These are phyloP conservation scores for Pichia sp. DNA, from an alignment of 1,139 yeast species.

Conservation along the genomic window DNA sequence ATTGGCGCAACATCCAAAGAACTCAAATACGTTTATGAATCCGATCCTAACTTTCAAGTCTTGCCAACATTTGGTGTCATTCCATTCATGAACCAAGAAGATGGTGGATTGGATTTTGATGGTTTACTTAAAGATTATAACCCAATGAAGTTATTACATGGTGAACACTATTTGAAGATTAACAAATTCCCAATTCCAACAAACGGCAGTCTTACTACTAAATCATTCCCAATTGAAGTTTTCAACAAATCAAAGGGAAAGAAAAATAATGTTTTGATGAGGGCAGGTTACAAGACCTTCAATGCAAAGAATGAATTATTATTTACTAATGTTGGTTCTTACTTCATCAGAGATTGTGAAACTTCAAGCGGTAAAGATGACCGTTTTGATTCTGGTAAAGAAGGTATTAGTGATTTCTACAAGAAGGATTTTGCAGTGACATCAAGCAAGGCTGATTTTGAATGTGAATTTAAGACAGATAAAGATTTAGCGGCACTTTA, in stretches of 20 bases:
- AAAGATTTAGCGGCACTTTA: constrained; percentile 85
- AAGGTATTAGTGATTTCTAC: constrained; percentile 46
- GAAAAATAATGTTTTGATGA: constrained; percentile 72
- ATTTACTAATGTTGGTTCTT: constrained; percentile 82
- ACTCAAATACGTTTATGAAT: constrained; percentile 78
- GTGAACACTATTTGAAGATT: constrained; percentile 89
- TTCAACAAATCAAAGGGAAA: constrained; percentile 64
- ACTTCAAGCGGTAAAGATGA: constrained; percentile 53
- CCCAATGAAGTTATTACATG: constrained; percentile 88
- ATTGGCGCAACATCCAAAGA: constrained; percentile 83
- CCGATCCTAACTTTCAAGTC: constrained; percentile 77
- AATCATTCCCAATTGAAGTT: constrained; percentile 66
- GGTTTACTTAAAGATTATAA: constrained; percentile 68
- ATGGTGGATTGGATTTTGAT: constrained; percentile 33
- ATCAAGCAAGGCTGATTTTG: constrained; percentile 68
- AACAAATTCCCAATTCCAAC: constrained; percentile 81
- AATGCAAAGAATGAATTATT: constrained; percentile 67
- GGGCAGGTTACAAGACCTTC: constrained; percentile 69
- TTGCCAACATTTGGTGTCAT: constrained; percentile 91
- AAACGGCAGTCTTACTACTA: constrained; percentile 56
- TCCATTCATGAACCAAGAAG: constrained; percentile 52
- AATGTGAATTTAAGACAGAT: constrained; percentile 55
- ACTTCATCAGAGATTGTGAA: constrained; percentile 79
- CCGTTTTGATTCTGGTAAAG: constrained; percentile 44
- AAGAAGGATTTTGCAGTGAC: constrained; percentile 49